Evolutionary conservation across 2,329 filamentous ascomycete genomes (phyloP).

Genomic region (Colletotrichum viniferum): DNA sequence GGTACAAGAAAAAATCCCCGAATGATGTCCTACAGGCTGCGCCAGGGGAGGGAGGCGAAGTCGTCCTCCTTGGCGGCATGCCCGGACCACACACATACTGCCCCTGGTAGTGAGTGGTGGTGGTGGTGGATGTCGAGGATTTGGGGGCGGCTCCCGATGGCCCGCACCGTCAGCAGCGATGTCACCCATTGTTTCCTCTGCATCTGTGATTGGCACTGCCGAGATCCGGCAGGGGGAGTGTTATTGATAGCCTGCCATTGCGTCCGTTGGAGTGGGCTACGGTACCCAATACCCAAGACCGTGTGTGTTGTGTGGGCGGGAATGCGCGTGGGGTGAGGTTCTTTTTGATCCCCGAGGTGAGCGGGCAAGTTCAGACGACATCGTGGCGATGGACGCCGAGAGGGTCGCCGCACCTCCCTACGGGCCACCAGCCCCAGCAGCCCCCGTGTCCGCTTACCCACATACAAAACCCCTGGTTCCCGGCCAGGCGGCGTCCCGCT

Average conservation of each 20-base stretch:
- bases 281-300: background rate
- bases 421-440: background rate
- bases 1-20: background rate
- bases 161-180: slow-evolving; percentile 1
- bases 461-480: background rate
- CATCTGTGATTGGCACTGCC: background rate
- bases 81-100: background rate
- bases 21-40: background rate
- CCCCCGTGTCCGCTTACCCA: background rate
- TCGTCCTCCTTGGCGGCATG: background rate
- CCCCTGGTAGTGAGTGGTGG: background rate
- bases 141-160: background rate
- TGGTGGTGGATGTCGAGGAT: background rate
- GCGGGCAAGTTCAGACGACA: background rate
- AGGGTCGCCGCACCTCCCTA: background rate
- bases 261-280: background rate
- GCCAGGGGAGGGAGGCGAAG: background rate
- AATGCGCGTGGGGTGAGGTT: background rate
- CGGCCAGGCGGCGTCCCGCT: background rate
- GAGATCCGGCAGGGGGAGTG: background rate
- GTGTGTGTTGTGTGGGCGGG: background rate
- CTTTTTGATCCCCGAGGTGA: background rate
- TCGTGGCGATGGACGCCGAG: background rate
- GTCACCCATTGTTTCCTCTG: background rate
- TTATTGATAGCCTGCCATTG: background rate